A percentile compares a stretch with the other conserved stretches of the same genome.
phyloP scores from a whole-genome alignment of 1,284 basidiomycete genomes.

The Coriolopsis trogii region DNA sequence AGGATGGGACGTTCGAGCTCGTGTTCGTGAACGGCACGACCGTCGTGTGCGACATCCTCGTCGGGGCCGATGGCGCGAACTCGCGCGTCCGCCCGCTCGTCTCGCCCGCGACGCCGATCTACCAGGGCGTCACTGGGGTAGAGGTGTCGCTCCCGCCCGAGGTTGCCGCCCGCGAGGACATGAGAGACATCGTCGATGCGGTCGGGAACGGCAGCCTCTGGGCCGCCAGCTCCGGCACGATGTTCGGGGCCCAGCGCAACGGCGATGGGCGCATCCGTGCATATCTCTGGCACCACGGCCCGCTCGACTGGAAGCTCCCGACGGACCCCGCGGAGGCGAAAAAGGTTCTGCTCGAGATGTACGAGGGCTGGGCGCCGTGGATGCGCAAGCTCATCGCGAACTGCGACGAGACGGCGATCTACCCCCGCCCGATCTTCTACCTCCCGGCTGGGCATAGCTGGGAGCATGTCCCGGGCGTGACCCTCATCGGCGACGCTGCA shows the following conservation, averaged over 20 bases:
- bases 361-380: conserved; percentile 16
- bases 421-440: conserved; percentile 9
- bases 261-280: conserved; percentile 16
- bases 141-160: conserved; percentile 11
- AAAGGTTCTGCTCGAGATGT: conserved; percentile 8
- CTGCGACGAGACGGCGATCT: conserved; percentile 14
- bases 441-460: conserved; percentile 15
- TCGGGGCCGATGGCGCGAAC: conserved; percentile 52
- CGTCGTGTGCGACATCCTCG: conserved; percentile 29
- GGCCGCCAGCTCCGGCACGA: neutral
- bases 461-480: conserved; percentile 19
- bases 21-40: conserved; percentile 13
- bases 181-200: conserved; percentile 9
- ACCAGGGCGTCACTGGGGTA: conserved; percentile 6
- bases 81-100: conserved; percentile 42
- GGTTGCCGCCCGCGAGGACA: neutral
- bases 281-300: conserved; percentile 4
- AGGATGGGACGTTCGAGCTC: conserved; percentile 8
- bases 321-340: conserved; percentile 5
- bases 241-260: conserved; percentile 6
- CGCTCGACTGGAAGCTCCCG: conserved; percentile 9
- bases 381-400: conserved; percentile 11
- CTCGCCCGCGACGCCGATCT: conserved; percentile 8
- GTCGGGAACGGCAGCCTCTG: conserved; percentile 10
- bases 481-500: conserved; percentile 47